Conservation (phyloP, 768 basidiomycete genomes). For the Boletus tomentosulus region DNA sequence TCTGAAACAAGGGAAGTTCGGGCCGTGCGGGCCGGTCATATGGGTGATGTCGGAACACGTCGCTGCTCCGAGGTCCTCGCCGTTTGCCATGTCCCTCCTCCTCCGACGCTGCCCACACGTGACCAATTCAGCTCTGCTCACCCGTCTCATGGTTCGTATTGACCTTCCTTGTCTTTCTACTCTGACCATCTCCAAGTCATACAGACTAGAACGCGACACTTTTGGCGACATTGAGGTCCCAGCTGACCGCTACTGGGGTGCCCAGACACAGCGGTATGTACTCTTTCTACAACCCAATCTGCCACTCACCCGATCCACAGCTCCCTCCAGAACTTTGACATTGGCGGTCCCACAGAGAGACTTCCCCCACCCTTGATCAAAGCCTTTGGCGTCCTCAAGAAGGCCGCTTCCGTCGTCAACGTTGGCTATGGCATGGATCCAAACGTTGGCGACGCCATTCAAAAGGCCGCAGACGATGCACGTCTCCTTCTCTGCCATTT, state of each 20-base stretch:
- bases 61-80: neutral
- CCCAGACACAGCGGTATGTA: conserved; percentile 88
- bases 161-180: neutral
- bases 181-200: conserved; percentile 38
- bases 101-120: conserved; percentile 21
- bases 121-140: neutral
- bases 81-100: conserved; percentile 11
- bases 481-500: conserved; percentile 16
- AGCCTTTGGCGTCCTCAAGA: conserved; percentile 96
- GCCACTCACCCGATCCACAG: conserved; percentile 36
- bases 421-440: conserved; percentile 85
- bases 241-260: conserved; percentile 91
- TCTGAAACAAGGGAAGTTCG: neutral
- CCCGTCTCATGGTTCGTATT: conserved; percentile 33
- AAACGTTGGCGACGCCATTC: conserved; percentile 83
- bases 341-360: conserved; percentile 91
- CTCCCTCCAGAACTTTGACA: conserved; percentile 96
- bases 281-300: neutral
- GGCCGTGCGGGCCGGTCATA: neutral
- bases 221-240: conserved; percentile 94
- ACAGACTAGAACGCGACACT: conserved; percentile 86
- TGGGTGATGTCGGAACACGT: conserved; percentile 9
- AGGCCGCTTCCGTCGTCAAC: conserved; percentile 92
- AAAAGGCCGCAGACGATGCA: conserved; percentile 91
- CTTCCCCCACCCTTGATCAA: conserved; percentile 95